Base-by-base conservation (phyloP, 2,329 filamentous ascomycete species). In the Ceratocystis huliohia region DNA sequence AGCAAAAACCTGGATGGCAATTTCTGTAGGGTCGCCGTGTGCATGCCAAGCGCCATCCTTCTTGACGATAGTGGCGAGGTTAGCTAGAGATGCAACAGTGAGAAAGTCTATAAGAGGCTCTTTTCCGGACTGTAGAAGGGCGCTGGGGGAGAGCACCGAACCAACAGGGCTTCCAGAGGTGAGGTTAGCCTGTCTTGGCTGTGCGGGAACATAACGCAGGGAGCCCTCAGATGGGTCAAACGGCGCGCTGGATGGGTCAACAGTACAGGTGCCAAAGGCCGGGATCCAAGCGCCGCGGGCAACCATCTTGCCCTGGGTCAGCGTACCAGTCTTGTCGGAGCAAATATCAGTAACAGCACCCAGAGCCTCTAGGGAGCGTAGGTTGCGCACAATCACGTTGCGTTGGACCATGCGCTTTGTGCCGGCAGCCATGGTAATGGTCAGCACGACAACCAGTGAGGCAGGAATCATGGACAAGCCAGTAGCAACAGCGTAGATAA, bases 1-100 rank as follows among this genome's bases (percentile, higher is more conserved):
- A 13, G 85, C 84, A 70, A 89, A 86, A 0, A 89, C 86, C 71
- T 89, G 85, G 37, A 89, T 86, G 4, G 87, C 87, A 66, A 89
- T 87, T 71, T 89, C 87, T 0, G 87, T 89, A 0, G 84, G 84
- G 70, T 87, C 84, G 50, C 84, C 85, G 64, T 82, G 80, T 50
- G 83, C 82, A 62, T 80, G 77, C 85, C 84, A 87, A 46, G 77
- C 74, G 0, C 76, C 75, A 1, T 76, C 75, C 59, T 77, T 75
- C 61, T 75, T 71, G 59, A 76, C 76, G 3, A 85, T 76, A 2
- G 77, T 78, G 2, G 81, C 81, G 15, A 83, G 74, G 70, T 83
- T 83, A 61, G 79, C 79, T 63, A 87, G 78, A 0, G 84, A 81
- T 2, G 84, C 82, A 28, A 86, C 81, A 50, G 80, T 77, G 41